Percentiles rank a stretch among this genome's conserved stretches.
phyloP scores from a whole-genome alignment of 139 green algal species.

The Chlamydomonas eustigma region DNA sequence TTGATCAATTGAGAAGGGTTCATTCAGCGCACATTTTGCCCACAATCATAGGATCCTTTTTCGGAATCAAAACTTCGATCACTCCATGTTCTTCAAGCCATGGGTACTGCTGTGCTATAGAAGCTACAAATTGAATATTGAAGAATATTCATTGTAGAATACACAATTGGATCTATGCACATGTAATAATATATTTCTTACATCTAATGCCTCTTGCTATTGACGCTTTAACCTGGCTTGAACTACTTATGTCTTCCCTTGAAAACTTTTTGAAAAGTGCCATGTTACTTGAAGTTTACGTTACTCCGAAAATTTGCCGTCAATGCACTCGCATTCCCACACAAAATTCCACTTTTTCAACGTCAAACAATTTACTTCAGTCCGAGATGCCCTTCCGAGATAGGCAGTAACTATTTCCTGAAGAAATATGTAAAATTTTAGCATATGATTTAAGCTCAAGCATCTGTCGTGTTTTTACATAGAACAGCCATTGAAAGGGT shows the following conservation, averaged over 20 bases:
- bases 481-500: too few relatives aligned
- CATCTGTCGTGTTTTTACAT: too few relatives aligned
- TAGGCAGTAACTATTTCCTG: too few relatives aligned
- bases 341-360: too few relatives aligned
- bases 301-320: not conserved
- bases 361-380: too few relatives aligned
- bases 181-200: conserved; percentile 32
- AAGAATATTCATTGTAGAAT: not conserved
- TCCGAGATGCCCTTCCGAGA: too few relatives aligned
- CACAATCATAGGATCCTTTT: conserved; percentile 85
- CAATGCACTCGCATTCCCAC: too few relatives aligned
- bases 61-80: conserved; percentile 91
- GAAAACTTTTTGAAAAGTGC: conserved; percentile 65
- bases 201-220: conserved; percentile 79
- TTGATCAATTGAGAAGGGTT: not conserved
- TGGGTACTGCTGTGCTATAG: conserved; percentile 71
- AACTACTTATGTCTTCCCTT: conserved; percentile 54
- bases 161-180: not conserved
- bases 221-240: conserved; percentile 82
- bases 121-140: not conserved
- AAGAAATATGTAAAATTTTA: too few relatives aligned
- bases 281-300: too few relatives aligned
- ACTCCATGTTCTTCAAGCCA: conserved; percentile 71
- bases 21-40: conserved; percentile 77
- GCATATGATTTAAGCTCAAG: too few relatives aligned